These are phyloP conservation scores for Dictyostelium brefeldianum DNA, from an alignment of 78 protist species.

Conservation along the genomic window DNA sequence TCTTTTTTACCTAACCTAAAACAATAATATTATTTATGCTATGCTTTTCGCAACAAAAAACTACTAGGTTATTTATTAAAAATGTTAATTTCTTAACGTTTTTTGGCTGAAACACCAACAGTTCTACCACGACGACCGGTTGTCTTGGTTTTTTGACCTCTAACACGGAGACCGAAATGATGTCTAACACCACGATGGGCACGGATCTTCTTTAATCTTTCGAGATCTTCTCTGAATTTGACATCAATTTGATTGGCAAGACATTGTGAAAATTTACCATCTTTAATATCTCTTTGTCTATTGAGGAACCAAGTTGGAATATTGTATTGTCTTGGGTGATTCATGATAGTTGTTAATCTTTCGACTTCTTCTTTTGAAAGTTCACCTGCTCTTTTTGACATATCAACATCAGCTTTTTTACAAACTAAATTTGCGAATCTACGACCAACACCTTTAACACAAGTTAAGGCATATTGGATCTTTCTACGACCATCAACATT, in stretches of 20 bases:
- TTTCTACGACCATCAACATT: conserved; percentile 97
- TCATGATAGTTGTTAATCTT: conserved; percentile 95
- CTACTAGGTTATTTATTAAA: too few relatives aligned
- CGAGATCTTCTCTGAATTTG: conserved; percentile 98
- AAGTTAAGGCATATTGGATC: conserved; percentile 95
- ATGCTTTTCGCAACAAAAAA: too few relatives aligned
- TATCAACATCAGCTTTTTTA: conserved; percentile 98
- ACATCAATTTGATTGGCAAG: conserved; percentile 93
- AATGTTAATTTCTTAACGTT: too few relatives aligned
- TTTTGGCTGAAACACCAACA: conserved; percentile 73
- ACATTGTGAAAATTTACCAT: conserved; percentile 95
- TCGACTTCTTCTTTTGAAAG: conserved; percentile 97
- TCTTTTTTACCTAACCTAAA: too few relatives aligned
- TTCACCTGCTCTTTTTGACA: conserved; percentile 98
- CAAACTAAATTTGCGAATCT: conserved; percentile 96
- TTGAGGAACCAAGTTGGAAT: conserved; percentile 99
- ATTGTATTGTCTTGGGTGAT: conserved; percentile 98
- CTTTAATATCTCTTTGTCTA: conserved; percentile 94
- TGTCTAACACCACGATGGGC: conserved; percentile 99
- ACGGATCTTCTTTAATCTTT: conserved; percentile 98
- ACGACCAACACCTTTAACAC: conserved; percentile 99
- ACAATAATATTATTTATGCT: too few relatives aligned
- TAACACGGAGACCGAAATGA: conserved; percentile 98
- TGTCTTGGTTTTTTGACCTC: conserved; percentile 99
- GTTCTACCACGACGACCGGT: conserved; percentile 93